phyloP scores from a whole-genome alignment of 2,329 filamentous ascomycete genomes.

The Podosphaera fusca region DNA sequence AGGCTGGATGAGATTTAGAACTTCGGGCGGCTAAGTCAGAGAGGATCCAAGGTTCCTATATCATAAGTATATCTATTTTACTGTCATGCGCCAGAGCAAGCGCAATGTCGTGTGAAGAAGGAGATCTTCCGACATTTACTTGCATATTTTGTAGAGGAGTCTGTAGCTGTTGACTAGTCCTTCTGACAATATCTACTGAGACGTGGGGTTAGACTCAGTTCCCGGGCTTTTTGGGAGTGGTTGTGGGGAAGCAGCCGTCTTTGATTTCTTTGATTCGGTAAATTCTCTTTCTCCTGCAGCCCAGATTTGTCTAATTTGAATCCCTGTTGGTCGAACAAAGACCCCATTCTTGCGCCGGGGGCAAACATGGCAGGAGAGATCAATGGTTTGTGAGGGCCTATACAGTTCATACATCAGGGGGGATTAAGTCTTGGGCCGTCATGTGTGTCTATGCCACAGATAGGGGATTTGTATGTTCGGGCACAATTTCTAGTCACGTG shows the following conservation, averaged over 20 bases:
- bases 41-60: background rate
- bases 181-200: too few relatives aligned
- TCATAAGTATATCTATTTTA: background rate
- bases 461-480: background rate
- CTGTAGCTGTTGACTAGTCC: too few relatives aligned
- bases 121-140: too few relatives aligned
- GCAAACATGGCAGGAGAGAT: background rate
- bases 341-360: background rate
- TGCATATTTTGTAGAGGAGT: too few relatives aligned
- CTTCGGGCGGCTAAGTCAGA: background rate
- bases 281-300: background rate
- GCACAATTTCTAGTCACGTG: background rate
- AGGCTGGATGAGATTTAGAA: background rate
- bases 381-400: background rate
- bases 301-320: background rate
- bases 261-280: background rate
- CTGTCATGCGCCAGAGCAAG: too few relatives aligned
- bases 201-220: too few relatives aligned
- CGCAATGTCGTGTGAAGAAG: too few relatives aligned
- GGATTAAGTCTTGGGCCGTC: background rate
- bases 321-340: background rate
- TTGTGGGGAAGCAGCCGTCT: too few relatives aligned
- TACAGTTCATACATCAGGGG: background rate
- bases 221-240: too few relatives aligned
- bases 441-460: background rate